Evolutionary conservation across 345 rosid genomes (phyloP), one percentile per base, ranked within the genome.

Genomic region (Draba incana): DNA sequence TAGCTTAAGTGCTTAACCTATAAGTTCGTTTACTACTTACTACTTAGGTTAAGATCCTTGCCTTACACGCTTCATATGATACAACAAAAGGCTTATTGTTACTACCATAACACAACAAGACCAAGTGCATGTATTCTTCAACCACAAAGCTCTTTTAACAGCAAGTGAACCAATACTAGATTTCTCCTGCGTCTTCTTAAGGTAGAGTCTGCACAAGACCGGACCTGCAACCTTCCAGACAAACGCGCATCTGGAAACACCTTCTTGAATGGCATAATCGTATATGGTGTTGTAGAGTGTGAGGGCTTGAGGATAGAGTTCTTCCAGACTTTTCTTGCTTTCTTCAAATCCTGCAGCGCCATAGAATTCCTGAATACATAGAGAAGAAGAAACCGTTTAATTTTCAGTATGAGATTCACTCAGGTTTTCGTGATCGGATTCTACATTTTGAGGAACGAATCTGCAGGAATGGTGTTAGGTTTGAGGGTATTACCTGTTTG

Each of bases 141-240:
- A 4, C 69, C 39, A 67, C 59, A 83, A 10, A 85, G 33, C 62
- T 80, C 85, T 20, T 41, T 75, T 82, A 12, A 81, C 78, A 38
- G 83, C 68, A 13, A 69, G 70, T 37, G 71, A 58, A 50, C 81
- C 77, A 1, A 66, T 3, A 33, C 84, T 35, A 0, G 49, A 35
- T 41, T 48, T 77, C 56, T 72, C 81, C 6, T 57, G 37, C 38
- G 25, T 58, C 50, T 35, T 74, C 24, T 13, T 8, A 5, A 58
- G 62, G 64, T 83, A 77, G 1, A 79, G 42, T 44, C 24, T 52
- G 75, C 84, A 87, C 1, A 92, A 75, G 2, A 86, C 86, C 20
- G 85, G 56, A 13, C 97, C 93, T 16, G 97, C 93, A 27, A 83
- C 79, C 61, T 47, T 89, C 96, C 96, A 88, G 20, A 82, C 92